These are phyloP conservation scores for Pestalotiopsis sp. DNA, from an alignment of 2,329 filamentous ascomycete genomes.

Conservation along the genomic window DNA sequence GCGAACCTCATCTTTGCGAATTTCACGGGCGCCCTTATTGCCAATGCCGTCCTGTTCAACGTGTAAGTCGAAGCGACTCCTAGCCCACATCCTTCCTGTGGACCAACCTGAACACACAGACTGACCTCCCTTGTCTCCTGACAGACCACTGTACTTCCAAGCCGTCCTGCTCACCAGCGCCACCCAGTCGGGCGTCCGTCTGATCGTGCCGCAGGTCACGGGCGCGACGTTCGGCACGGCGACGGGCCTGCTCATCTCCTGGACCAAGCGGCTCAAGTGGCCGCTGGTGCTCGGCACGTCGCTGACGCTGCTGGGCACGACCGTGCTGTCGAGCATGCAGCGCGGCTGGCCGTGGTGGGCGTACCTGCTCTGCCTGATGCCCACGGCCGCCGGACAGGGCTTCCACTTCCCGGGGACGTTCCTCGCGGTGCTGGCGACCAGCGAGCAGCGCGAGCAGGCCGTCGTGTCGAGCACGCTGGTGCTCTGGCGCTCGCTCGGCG, in stretches of 20 bases:
- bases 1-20: constrained; percentile 60
- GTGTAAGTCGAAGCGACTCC: constrained; percentile 37
- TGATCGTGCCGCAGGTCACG: constrained; percentile 63
- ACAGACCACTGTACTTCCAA: constrained; percentile 74
- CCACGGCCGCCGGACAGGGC: constrained; percentile 58
- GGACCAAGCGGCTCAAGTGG: constrained; percentile 59
- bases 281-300: constrained; percentile 52
- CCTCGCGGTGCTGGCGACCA: constrained; percentile 62
- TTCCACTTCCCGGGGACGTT: constrained; percentile 66
- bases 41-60: constrained; percentile 61
- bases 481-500: constrained; percentile 70
- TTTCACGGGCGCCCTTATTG: constrained; percentile 48
- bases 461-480: constrained; percentile 70
- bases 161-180: constrained; percentile 70
- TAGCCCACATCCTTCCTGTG: not conserved
- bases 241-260: constrained; percentile 64
- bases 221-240: constrained; percentile 54
- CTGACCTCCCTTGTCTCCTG: constrained; percentile 29
- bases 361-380: constrained; percentile 59
- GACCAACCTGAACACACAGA: not conserved
- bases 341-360: constrained; percentile 49
- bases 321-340: constrained; percentile 48
- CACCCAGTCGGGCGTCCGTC: constrained; percentile 70
- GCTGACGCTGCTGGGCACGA: constrained; percentile 50
- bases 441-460: constrained; percentile 61